Conservation (phyloP, 164 flowering plant species). For the Sedum album region DNA sequence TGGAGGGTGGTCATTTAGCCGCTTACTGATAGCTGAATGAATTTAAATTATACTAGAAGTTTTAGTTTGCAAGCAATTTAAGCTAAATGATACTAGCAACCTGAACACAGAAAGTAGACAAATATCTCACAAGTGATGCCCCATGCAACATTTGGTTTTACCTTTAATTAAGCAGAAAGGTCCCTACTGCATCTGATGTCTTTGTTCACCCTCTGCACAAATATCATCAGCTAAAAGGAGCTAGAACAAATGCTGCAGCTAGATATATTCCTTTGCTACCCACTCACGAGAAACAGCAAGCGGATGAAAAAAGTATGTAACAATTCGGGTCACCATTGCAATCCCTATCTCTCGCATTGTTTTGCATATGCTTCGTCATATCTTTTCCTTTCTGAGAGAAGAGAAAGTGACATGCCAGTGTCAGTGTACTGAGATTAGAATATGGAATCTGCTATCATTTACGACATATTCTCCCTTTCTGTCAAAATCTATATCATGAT, state of each 20-base stretch:
- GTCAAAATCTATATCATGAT: constrained; percentile 15
- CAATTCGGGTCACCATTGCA: constrained; percentile 2
- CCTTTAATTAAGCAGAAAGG: constrained; percentile 13
- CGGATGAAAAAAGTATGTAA: constrained; percentile 1
- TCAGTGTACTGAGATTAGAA: constrained; percentile 15
- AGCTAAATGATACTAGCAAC: background rate
- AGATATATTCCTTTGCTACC: constrained; percentile 16
- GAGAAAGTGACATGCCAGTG: constrained; percentile 10
- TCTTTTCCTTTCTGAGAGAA: constrained; percentile 13
- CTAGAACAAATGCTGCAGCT: constrained; percentile 11
- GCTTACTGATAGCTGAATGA: background rate
- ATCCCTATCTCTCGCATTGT: background rate
- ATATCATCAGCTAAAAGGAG: constrained; percentile 7
- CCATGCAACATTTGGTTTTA: background rate
- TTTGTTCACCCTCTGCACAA: constrained; percentile 9
- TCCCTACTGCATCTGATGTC: constrained; percentile 18
- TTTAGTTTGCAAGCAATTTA: background rate
- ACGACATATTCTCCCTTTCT: constrained; percentile 13
- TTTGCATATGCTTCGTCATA: constrained; percentile 11
- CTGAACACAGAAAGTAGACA: background rate
- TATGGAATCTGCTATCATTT: constrained; percentile 11
- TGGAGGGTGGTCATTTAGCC: background rate
- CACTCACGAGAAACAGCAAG: constrained; percentile 9
- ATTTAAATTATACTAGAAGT: background rate
- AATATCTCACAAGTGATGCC: background rate